Evolutionary conservation across 2,329 filamentous ascomycete species (phyloP).

Genomic region (Hymenoscyphus salicellus): DNA sequence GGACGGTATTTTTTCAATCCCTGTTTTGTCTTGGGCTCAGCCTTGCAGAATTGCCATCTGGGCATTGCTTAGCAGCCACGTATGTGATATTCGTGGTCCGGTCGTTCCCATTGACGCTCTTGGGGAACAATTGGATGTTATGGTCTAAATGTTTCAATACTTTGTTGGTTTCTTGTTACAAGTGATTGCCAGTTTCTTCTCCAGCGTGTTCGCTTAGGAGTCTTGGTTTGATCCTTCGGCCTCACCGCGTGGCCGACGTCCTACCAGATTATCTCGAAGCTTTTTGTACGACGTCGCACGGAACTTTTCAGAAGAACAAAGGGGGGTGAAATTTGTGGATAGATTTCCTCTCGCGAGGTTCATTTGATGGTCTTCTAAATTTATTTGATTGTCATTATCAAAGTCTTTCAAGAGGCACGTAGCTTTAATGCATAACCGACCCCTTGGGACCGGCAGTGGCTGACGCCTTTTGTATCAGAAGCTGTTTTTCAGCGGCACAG

Average conservation of each 20-base stretch:
- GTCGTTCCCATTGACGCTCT: neutral
- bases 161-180: neutral
- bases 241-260: neutral
- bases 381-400: neutral
- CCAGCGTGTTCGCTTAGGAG: neutral
- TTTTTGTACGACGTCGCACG: neutral
- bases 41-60: neutral
- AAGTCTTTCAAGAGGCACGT: neutral
- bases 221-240: slow-evolving; percentile 5
- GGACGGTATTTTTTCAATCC: neutral
- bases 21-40: neutral
- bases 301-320: neutral
- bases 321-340: neutral
- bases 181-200: neutral
- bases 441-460: neutral
- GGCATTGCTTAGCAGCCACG: neutral
- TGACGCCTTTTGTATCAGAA: neutral
- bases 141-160: neutral
- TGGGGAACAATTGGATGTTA: neutral
- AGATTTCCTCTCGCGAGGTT: neutral
- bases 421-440: neutral
- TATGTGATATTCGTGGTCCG: neutral
- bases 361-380: neutral
- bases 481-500: slow-evolving; percentile 7
- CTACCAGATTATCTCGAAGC: neutral